Evolutionary conservation across 768 basidiomycete genomes (phyloP).

Genomic region (Mycena vitilis): DNA sequence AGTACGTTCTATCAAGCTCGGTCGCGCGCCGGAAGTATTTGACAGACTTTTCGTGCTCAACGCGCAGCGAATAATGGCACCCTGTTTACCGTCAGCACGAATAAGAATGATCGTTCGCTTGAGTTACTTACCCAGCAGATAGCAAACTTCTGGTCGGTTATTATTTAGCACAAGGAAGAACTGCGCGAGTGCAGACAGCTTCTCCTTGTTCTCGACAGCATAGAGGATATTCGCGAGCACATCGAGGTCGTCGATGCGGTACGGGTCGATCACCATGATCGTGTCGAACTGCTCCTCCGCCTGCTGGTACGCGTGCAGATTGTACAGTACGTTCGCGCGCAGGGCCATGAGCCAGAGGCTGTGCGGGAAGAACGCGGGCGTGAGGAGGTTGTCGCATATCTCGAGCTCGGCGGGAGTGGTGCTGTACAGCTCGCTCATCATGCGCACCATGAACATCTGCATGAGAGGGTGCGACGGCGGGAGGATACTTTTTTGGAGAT

Average conservation of each 20-base stretch:
- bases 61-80: constrained; percentile 81
- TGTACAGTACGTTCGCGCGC: constrained; percentile 74
- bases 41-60: constrained; percentile 83
- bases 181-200: constrained; percentile 78
- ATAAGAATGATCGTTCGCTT: neutral
- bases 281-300: constrained; percentile 30
- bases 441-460: constrained; percentile 76
- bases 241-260: constrained; percentile 82
- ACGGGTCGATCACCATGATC: constrained; percentile 66
- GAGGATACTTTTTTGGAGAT: constrained; percentile 60
- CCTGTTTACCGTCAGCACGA: constrained; percentile 53
- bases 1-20: constrained; percentile 79
- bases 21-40: constrained; percentile 82
- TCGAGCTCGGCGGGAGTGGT: constrained; percentile 71
- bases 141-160: constrained; percentile 83
- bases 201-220: constrained; percentile 75
- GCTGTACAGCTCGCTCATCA: constrained; percentile 74
- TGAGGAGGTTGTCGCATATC: constrained; percentile 69
- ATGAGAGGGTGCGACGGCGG: constrained; percentile 66
- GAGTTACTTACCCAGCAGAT: constrained; percentile 69
- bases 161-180: constrained; percentile 76
- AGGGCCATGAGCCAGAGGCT: constrained; percentile 77
- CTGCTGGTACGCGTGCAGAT: constrained; percentile 62
- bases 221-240: constrained; percentile 86
- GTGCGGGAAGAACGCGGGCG: constrained; percentile 65